Evolutionary conservation across 345 rosid genomes (phyloP).

Genomic region (Citrus australasica): DNA sequence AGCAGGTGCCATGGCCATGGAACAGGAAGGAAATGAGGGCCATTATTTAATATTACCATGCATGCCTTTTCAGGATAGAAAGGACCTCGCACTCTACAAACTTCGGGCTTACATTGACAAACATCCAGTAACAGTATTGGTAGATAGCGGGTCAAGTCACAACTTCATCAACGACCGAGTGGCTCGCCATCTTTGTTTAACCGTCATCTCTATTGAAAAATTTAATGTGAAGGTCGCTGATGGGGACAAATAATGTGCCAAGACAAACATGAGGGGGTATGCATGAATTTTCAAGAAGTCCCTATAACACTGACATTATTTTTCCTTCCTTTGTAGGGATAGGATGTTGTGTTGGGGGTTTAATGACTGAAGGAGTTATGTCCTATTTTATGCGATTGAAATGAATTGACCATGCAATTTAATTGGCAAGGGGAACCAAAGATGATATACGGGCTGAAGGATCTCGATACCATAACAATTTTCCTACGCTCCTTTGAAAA

Average conservation of each 20-base stretch:
- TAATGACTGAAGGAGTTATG: not conserved
- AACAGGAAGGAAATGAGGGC: too few species aligned
- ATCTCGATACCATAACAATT: not conserved
- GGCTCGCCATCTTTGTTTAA: not conserved
- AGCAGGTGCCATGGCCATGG: too few species aligned
- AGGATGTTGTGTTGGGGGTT: not conserved
- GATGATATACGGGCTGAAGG: not conserved
- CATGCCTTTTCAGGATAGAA: not conserved
- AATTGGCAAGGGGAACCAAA: not conserved
- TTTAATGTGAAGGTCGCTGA: not conserved
- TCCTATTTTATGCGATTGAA: not conserved
- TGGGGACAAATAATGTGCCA: not conserved
- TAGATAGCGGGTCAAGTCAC: not conserved
- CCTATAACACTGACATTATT: too few species aligned
- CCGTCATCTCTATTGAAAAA: not conserved
- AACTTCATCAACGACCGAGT: not conserved
- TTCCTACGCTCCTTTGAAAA: not conserved
- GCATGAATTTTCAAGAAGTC: too few species aligned
- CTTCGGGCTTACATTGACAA: not conserved
- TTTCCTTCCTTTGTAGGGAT: not conserved
- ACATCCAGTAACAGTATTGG: too few species aligned
- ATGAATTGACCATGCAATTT: not conserved
- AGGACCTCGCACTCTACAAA: not conserved
- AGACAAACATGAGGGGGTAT: too few species aligned
- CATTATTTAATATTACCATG: not conserved